Evolutionary conservation across 2,329 filamentous ascomycete genomes (phyloP).

Genomic region (Penicillium sp.): DNA sequence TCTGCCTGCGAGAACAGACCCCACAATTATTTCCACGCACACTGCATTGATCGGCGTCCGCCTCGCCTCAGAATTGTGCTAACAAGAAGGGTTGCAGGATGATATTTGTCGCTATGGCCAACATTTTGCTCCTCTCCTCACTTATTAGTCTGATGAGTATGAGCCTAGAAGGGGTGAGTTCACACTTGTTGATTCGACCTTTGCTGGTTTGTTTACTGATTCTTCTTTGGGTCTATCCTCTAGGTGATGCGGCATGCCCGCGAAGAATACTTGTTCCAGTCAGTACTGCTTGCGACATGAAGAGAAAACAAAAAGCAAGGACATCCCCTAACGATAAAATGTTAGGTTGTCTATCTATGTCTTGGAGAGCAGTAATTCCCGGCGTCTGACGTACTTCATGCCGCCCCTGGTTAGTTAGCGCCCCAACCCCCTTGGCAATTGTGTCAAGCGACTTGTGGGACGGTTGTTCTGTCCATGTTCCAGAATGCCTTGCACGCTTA

Average conservation of each 20-base stretch:
- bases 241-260: slow-evolving; percentile 64
- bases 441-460: slow-evolving; percentile 1
- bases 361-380: slow-evolving; percentile 51
- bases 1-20: neutral
- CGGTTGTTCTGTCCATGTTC: slow-evolving; percentile 14
- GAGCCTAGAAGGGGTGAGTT: slow-evolving; percentile 57
- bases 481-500: slow-evolving; percentile 16
- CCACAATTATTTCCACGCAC: slow-evolving; percentile 26
- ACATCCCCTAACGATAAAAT: slow-evolving; percentile 14
- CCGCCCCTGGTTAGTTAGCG: slow-evolving; percentile 48
- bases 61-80: slow-evolving; percentile 16
- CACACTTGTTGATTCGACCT: neutral
- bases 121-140: slow-evolving; percentile 63
- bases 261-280: slow-evolving; percentile 66
- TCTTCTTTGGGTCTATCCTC: slow-evolving; percentile 8
- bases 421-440: slow-evolving; percentile 5
- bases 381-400: slow-evolving; percentile 52
- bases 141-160: slow-evolving; percentile 63
- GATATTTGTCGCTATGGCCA: slow-evolving; percentile 63
- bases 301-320: neutral
- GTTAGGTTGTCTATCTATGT: slow-evolving; percentile 49
- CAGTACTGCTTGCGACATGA: slow-evolving; percentile 21
- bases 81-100: slow-evolving; percentile 44
- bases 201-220: neutral
- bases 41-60: slow-evolving; percentile 8